These are phyloP conservation scores for Coemansia brasiliensis DNA, from an alignment of 192 early-diverging fungal genomes.

Conservation along the genomic window DNA sequence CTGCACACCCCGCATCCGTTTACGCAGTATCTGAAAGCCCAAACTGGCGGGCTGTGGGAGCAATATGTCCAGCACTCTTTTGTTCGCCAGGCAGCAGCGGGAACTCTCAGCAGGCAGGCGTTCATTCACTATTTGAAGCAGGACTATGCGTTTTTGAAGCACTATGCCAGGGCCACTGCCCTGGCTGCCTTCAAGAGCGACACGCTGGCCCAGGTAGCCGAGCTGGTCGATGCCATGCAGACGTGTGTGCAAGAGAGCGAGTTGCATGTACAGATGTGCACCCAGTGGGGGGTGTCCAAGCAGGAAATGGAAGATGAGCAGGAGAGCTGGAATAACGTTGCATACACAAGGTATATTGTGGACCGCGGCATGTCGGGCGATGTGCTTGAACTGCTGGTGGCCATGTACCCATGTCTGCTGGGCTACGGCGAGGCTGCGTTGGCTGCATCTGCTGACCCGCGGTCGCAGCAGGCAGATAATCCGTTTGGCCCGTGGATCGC, in stretches of 20 bases:
- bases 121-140: slow-evolving; percentile 83
- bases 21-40: slow-evolving; percentile 50
- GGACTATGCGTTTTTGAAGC: slow-evolving; percentile 78
- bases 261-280: slow-evolving; percentile 72
- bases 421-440: slow-evolving; percentile 81
- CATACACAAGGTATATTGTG: slow-evolving; percentile 82
- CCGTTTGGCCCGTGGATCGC: slow-evolving; percentile 81
- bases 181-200: slow-evolving; percentile 75
- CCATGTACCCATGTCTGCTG: slow-evolving; percentile 81
- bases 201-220: slow-evolving; percentile 58
- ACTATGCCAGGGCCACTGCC: slow-evolving; percentile 76
- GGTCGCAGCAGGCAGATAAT: slow-evolving; percentile 70
- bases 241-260: slow-evolving; percentile 68
- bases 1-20: slow-evolving; percentile 52
- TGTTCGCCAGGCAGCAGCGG: slow-evolving; percentile 73
- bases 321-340: slow-evolving; percentile 75
- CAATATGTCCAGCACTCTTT: slow-evolving; percentile 72
- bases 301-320: slow-evolving; percentile 66
- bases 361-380: slow-evolving; percentile 75
- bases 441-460: slow-evolving; percentile 62
- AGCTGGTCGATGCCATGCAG: slow-evolving; percentile 63
- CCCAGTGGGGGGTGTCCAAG: slow-evolving; percentile 68
- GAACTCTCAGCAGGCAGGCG: slow-evolving; percentile 63
- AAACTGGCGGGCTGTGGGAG: slow-evolving; percentile 52
- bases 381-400: slow-evolving; percentile 71